Percentiles rank a stretch among this genome's conserved stretches.
Evolutionary conservation across 768 basidiomycete genomes (phyloP).

Genomic region (Imleria badia): DNA sequence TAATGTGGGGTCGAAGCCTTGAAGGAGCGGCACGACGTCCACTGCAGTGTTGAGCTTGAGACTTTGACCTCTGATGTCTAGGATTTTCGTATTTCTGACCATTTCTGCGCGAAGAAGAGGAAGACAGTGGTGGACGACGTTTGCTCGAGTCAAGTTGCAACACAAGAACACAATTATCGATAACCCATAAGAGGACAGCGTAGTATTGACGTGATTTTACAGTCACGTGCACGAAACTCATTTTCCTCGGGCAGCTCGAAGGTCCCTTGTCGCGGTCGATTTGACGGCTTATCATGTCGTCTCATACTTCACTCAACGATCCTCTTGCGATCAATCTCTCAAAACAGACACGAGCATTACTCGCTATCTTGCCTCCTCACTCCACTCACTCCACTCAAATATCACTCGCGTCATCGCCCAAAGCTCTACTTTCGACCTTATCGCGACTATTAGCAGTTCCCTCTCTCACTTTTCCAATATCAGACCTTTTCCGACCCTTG

Average conservation of each 20-base stretch:
- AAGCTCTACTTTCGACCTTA: constrained; percentile 50
- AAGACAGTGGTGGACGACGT: neutral
- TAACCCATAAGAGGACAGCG: constrained; percentile 17
- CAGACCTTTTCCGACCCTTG: constrained; percentile 71
- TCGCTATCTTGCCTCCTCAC: constrained; percentile 42
- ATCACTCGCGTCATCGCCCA: constrained; percentile 37
- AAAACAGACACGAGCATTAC: constrained; percentile 50
- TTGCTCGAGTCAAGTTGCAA: neutral
- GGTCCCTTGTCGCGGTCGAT: neutral
- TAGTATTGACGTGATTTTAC: neutral
- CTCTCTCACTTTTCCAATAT: constrained; percentile 60
- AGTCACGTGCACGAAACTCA: constrained; percentile 23
- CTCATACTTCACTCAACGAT: constrained; percentile 37
- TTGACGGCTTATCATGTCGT: constrained; percentile 15
- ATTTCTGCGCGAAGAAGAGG: constrained; percentile 6
- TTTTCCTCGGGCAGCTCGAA: neutral
- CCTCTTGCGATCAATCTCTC: constrained; percentile 59
- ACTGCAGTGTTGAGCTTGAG: constrained; percentile 77
- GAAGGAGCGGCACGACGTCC: constrained; percentile 75
- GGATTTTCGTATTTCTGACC: constrained; percentile 14
- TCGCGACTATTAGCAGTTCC: constrained; percentile 62
- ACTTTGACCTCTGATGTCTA: constrained; percentile 31
- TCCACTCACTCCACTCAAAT: constrained; percentile 42
- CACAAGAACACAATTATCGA: constrained; percentile 10
- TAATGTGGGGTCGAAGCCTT: constrained; percentile 56